Evolutionary conservation across 768 basidiomycete species (phyloP), one percentile per base, ranked within the genome.

Genomic region (Calocera viscosa): DNA sequence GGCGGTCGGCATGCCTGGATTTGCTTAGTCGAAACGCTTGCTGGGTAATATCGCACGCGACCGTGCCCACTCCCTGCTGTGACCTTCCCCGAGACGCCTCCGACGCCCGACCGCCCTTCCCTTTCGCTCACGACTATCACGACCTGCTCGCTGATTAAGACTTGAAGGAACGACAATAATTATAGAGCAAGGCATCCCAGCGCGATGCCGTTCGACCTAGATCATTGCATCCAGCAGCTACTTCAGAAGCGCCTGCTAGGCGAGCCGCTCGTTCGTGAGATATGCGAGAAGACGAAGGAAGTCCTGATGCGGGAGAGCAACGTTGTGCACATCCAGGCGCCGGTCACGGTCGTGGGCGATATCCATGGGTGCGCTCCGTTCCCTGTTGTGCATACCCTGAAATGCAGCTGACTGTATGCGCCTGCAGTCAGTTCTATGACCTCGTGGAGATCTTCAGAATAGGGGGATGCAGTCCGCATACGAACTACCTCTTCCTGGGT

Each of bases 201-300:
- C 16, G 53, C 47, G 19, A 70, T 70, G 70, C 69, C 66, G 16
- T 95, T 97, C 82, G 91, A 97, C 82, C 87, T 97, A 75, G 94
- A 97, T 81, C 91, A 91, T 69, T 97, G 94, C 77, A 97, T 97
- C 74, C 80, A 89, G 72, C 90, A 94, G 73, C 81, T 95, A 66
- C 84, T 92, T 35, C 83, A 87, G 65, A 96, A 96, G 79, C 94
- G 96, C 70, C 86, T 99, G 16, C 81, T 99, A 2, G 94, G 94
- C 72, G 95, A 98, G 78, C 89, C 92, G 1, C 82, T 98, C 30
- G 77, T 99, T 49, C 88, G 94, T 64, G 95, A 99, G 81, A 97
- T 99, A 83, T 98, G 96, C 82, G 95, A 96, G 74, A 98, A 98
- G 79, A 96, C 95, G 17, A 99, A 98, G 75, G 96, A 99, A 75